Evolutionary conservation across 2,329 filamentous ascomycete genomes (phyloP).

Genomic region (Paracoccidioides lutzii): DNA sequence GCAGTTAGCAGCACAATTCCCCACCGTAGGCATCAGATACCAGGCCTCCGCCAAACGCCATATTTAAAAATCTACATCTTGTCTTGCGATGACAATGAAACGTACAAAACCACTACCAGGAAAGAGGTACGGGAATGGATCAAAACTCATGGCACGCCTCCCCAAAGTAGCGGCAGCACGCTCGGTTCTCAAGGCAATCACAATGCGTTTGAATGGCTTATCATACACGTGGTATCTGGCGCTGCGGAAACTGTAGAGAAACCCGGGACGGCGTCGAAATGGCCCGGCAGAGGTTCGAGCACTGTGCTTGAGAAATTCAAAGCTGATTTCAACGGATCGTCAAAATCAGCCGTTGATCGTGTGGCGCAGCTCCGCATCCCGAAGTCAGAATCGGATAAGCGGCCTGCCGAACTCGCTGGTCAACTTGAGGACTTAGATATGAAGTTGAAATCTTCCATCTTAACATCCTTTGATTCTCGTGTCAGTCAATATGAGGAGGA

Average conservation of each 20-base stretch:
- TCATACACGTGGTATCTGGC: slow-evolving; percentile 85
- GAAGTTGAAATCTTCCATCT: slow-evolving; percentile 76
- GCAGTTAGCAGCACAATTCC: slow-evolving; percentile 23
- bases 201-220: slow-evolving; percentile 91
- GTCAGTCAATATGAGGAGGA: slow-evolving; percentile 95
- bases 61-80: slow-evolving; percentile 86
- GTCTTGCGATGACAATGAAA: slow-evolving; percentile 89
- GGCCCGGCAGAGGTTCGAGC: slow-evolving; percentile 62
- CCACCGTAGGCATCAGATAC: slow-evolving; percentile 81
- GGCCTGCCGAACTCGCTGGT: slow-evolving; percentile 61
- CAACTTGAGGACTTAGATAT: slow-evolving; percentile 74
- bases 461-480: slow-evolving; percentile 78
- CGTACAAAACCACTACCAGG: slow-evolving; percentile 69
- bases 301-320: slow-evolving; percentile 82
- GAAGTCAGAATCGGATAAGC: slow-evolving; percentile 46
- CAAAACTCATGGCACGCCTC: slow-evolving; percentile 55
- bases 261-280: slow-evolving; percentile 52
- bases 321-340: slow-evolving; percentile 73
- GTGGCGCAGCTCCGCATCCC: slow-evolving; percentile 73
- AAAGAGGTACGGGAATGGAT: slow-evolving; percentile 83
- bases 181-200: slow-evolving; percentile 72
- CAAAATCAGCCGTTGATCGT: slow-evolving; percentile 61
- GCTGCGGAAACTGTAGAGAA: slow-evolving; percentile 62
- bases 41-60: slow-evolving; percentile 78
- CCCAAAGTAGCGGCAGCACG: slow-evolving; percentile 30